phyloP scores from a whole-genome alignment of 371 early-diverging fungal species.

The Rhizomucor pusillus region DNA sequence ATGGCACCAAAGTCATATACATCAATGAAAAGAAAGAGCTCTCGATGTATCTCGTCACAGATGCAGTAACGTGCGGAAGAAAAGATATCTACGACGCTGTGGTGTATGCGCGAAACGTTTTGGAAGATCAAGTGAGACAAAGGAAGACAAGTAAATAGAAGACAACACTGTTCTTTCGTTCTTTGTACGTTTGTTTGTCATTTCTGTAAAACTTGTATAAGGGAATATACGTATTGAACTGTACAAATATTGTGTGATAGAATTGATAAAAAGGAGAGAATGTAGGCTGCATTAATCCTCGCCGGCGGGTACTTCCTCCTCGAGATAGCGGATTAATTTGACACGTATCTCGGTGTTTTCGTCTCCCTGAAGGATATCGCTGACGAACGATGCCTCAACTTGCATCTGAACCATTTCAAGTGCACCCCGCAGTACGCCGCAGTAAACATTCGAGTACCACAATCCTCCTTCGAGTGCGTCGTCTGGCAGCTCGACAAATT shows the following conservation, averaged over 20 bases:
- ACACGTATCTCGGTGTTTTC: constrained; percentile 90
- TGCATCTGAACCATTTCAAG: constrained; percentile 97
- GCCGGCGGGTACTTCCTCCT: constrained; percentile 93
- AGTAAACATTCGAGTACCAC: constrained; percentile 95
- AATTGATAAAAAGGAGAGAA: background rate
- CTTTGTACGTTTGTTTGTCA: too few species aligned
- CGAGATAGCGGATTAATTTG: constrained; percentile 80
- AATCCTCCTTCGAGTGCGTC: constrained; percentile 81
- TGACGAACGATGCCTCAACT: constrained; percentile 81
- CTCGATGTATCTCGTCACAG: constrained; percentile 9
- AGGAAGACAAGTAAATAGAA: too few species aligned
- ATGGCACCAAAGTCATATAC: constrained; percentile 50
- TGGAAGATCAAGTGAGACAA: constrained; percentile 6
- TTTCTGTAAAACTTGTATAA: too few species aligned
- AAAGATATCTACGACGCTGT: constrained; percentile 2
- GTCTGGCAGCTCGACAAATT: constrained; percentile 82
- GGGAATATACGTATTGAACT: too few species aligned
- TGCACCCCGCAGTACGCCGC: constrained; percentile 93
- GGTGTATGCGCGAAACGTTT: background rate
- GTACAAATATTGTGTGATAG: background rate
- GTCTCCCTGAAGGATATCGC: constrained; percentile 86
- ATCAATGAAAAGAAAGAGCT: constrained; percentile 31
- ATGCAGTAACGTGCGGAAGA: constrained; percentile 8
- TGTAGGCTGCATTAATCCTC: constrained; percentile 72
- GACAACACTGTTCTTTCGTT: too few species aligned